Conservation (phyloP, 257 asterid genomes). For the Thymus mandschuricus region DNA sequence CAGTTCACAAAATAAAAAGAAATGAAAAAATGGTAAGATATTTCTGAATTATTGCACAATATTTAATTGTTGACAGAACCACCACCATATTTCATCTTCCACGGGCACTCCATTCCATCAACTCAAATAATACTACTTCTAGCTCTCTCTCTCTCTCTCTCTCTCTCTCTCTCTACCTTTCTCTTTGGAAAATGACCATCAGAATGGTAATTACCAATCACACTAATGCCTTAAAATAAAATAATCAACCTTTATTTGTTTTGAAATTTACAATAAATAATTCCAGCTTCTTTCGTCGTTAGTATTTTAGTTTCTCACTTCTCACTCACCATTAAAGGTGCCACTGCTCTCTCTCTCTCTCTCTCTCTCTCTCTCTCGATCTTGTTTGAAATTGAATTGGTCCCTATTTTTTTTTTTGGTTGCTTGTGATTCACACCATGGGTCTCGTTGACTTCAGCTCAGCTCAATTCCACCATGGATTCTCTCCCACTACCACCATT, state of each 20-base stretch:
- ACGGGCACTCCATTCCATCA: not conserved
- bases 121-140: too few relatives aligned
- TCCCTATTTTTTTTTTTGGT: not conserved
- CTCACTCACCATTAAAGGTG: slow-evolving; percentile 15
- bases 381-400: not conserved
- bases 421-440: slow-evolving; percentile 28
- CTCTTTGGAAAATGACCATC: slow-evolving; percentile 8
- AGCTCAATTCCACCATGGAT: slow-evolving; percentile 40
- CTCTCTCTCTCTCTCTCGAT: not conserved
- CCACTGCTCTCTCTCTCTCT: slow-evolving; percentile 1
- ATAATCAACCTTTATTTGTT: not conserved
- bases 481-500: slow-evolving; percentile 41
- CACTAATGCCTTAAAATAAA: too few relatives aligned
- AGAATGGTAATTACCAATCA: not conserved
- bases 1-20: not conserved
- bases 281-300: not conserved
- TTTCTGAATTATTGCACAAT: not conserved
- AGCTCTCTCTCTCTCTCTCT: not conserved
- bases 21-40: too few relatives aligned
- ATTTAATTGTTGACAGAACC: slow-evolving; percentile 13
- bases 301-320: not conserved
- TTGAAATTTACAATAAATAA: not conserved
- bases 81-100: slow-evolving; percentile 8
- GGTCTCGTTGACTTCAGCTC: slow-evolving; percentile 33
- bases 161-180: not conserved